Evolutionary conservation across 2,329 filamentous ascomycete species (phyloP).

Genomic region (Cryoendolithus antarcticus): DNA sequence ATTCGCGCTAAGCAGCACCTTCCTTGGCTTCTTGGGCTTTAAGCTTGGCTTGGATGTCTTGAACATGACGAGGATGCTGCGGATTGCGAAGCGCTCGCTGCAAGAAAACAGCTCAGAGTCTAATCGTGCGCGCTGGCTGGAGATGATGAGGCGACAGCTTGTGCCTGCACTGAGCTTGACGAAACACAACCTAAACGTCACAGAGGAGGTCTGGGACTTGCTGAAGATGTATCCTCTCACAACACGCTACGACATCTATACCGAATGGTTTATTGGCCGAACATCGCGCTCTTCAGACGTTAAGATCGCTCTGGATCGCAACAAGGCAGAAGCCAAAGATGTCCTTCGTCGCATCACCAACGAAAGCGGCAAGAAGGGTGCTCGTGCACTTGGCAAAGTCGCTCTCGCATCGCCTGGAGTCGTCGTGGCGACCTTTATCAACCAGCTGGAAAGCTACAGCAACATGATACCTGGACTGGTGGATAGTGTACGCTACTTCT

Average conservation of each 20-base stretch:
- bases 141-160: conserved; percentile 71
- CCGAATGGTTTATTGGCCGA: conserved; percentile 78
- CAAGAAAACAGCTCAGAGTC: conserved; percentile 53
- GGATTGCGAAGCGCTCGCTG: conserved; percentile 69
- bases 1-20: conserved; percentile 70
- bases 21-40: conserved; percentile 75
- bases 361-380: conserved; percentile 76
- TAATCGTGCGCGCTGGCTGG: conserved; percentile 71
- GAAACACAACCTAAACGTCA: conserved; percentile 68
- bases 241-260: conserved; percentile 75
- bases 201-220: conserved; percentile 77
- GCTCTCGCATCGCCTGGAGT: conserved; percentile 81
- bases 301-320: conserved; percentile 62
- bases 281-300: conserved; percentile 68
- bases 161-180: conserved; percentile 80
- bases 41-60: conserved; percentile 76
- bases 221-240: conserved; percentile 65
- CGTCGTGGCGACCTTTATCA: conserved; percentile 78
- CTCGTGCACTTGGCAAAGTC: conserved; percentile 76
- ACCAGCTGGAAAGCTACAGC: conserved; percentile 84
- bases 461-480: conserved; percentile 93
- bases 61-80: conserved; percentile 69
- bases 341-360: conserved; percentile 82
- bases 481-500: conserved; percentile 89
- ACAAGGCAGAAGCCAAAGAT: conserved; percentile 66